These are phyloP conservation scores for Cucurbita ficifolia DNA, from an alignment of 306 rosid genomes.

Conservation along the genomic window DNA sequence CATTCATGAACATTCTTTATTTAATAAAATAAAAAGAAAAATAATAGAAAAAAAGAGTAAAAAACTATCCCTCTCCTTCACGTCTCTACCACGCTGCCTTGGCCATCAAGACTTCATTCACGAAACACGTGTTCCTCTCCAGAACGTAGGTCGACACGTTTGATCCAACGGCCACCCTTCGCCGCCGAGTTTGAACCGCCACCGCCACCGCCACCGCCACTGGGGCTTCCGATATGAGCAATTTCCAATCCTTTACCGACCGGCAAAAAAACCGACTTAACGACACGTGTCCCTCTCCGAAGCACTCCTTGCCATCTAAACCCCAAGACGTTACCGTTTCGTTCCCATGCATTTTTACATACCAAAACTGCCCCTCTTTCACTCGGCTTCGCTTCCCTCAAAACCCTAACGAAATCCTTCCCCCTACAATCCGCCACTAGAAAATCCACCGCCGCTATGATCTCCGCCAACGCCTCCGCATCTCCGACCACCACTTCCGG, in stretches of 20 bases:
- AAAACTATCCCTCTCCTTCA: neutral
- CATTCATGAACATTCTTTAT: neutral
- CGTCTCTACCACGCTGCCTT: neutral
- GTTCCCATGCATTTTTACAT: conserved; percentile 58
- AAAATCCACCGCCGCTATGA: conserved; percentile 34
- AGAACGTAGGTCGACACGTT: conserved; percentile 40
- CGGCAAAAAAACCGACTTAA: conserved; percentile 59
- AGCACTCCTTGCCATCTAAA: conserved; percentile 46
- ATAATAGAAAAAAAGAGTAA: no score
- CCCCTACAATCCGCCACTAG: conserved; percentile 56
- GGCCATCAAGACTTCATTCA: conserved; percentile 10
- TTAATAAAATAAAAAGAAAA: neutral
- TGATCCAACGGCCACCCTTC: conserved; percentile 62
- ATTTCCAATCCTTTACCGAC: conserved; percentile 76
- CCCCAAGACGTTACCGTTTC: conserved; percentile 15
- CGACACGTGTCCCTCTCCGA: conserved; percentile 54
- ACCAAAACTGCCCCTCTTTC: conserved; percentile 58
- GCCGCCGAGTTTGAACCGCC: neutral
- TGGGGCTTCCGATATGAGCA: conserved; percentile 56
- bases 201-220: neutral
- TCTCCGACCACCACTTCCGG: conserved; percentile 47
- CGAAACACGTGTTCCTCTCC: conserved; percentile 73
- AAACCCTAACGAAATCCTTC: conserved; percentile 49
- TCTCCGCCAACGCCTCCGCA: conserved; percentile 16
- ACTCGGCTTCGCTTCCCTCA: conserved; percentile 31